Evolutionary conservation across 345 rosid species (phyloP).

Genomic region (Gossypium australe): DNA sequence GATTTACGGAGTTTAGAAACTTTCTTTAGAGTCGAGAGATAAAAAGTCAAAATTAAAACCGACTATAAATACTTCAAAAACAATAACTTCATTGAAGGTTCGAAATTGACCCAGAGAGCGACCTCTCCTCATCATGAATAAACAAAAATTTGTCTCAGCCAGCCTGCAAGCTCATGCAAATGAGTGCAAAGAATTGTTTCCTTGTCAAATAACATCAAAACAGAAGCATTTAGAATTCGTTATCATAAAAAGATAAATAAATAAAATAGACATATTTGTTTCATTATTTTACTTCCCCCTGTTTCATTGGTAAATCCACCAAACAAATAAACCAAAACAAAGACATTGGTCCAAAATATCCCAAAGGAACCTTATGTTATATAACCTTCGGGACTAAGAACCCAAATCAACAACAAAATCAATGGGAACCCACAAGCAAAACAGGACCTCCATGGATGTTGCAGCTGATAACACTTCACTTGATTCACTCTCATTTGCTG

Average conservation of each 20-base stretch:
- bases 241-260: too few species aligned
- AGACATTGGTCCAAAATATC: background rate
- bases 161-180: background rate
- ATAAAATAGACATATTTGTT: too few species aligned
- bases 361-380: background rate
- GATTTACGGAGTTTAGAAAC: accelerated
- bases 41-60: too few species aligned
- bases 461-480: slow-evolving; percentile 20
- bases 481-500: slow-evolving; percentile 38
- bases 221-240: too few species aligned
- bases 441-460: slow-evolving; percentile 24
- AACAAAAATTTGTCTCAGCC: too few species aligned
- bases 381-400: background rate
- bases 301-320: slow-evolving; percentile 17
- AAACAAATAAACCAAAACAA: slow-evolving; percentile 15
- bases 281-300: background rate
- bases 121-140: too few species aligned
- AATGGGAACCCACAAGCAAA: slow-evolving; percentile 22
- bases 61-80: too few species aligned
- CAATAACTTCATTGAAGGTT: too few species aligned
- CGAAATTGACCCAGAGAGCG: too few species aligned
- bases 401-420: slow-evolving; percentile 5
- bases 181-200: background rate
- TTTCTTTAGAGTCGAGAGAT: too few species aligned
- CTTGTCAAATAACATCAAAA: too few species aligned